A percentile compares a stretch with the other conserved stretches of the same genome.
These are phyloP conservation scores for Fusarium pilosicola DNA, from an alignment of 2,329 filamentous ascomycete species.

Conservation along the genomic window DNA sequence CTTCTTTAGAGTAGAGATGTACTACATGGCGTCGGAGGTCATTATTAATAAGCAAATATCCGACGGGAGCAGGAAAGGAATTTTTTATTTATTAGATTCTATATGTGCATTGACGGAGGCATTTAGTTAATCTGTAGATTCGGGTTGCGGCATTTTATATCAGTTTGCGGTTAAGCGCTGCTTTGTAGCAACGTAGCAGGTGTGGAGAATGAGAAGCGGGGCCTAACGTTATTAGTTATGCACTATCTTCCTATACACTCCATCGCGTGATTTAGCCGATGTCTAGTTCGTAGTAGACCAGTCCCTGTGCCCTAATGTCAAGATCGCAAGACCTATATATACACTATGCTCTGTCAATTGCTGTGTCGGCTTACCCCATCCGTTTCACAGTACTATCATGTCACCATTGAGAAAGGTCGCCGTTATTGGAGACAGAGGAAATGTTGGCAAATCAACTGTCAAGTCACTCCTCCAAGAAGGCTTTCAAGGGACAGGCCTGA, in stretches of 20 bases:
- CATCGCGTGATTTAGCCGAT: accelerated
- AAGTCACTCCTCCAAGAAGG: background rate
- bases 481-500: background rate
- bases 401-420: background rate
- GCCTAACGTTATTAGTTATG: background rate
- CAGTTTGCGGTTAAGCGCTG: accelerated
- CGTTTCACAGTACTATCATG: background rate
- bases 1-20: too few relatives aligned
- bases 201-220: background rate
- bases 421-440: background rate
- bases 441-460: background rate
- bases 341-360: accelerated
- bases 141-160: background rate
- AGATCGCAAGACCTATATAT: accelerated
- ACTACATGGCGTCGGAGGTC: too few relatives aligned
- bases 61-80: too few relatives aligned
- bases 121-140: accelerated
- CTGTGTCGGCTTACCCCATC: accelerated
- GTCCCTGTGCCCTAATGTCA: accelerated
- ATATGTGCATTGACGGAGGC: background rate
- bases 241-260: too few relatives aligned
- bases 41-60: accelerated
- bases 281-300: accelerated
- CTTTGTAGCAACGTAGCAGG: background rate
- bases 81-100: background rate